These are phyloP conservation scores for Yarrowia galli DNA, from an alignment of 1,139 yeast species.

Conservation along the genomic window DNA sequence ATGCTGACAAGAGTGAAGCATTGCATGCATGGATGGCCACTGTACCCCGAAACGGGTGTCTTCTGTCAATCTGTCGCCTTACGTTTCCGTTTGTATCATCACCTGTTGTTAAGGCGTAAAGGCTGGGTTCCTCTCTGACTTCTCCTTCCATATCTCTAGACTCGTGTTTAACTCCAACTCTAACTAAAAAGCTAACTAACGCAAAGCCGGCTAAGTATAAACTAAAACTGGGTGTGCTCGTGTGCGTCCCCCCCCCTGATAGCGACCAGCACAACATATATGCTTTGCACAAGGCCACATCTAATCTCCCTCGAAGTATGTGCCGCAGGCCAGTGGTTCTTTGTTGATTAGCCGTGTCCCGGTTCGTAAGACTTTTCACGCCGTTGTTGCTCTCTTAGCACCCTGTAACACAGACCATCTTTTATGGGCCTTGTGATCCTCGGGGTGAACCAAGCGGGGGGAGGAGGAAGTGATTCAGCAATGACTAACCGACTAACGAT, in stretches of 20 bases:
- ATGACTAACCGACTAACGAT: not conserved
- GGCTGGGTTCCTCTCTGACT: no score
- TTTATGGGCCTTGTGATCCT: not conserved
- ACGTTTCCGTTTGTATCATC: not conserved
- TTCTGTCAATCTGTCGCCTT: not conserved
- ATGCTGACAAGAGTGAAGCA: not conserved
- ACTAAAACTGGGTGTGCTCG: not conserved
- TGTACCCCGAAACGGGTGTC: not conserved
- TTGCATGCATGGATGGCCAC: not conserved
- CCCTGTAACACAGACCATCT: not conserved
- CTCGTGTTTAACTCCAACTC: not conserved
- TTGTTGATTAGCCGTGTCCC: slow-evolving; percentile 11
- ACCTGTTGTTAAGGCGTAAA: no score
- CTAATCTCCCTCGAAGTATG: slow-evolving; percentile 30
- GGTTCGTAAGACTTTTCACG: not conserved
- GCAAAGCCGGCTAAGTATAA: not conserved
- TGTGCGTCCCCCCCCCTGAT: slow-evolving; percentile 5
- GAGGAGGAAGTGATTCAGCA: not conserved
- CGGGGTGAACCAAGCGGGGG: not conserved
- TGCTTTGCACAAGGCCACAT: slow-evolving; percentile 13
- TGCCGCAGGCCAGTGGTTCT: slow-evolving; percentile 9
- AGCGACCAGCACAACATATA: not conserved
- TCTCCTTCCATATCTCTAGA: not conserved
- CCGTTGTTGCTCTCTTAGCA: slow-evolving; percentile 1
- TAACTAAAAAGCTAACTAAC: slow-evolving; percentile 2